Evolutionary conservation across 331 rosid species (phyloP), one percentile per base, ranked within the genome.

Genomic region (Acacia pycnantha): DNA sequence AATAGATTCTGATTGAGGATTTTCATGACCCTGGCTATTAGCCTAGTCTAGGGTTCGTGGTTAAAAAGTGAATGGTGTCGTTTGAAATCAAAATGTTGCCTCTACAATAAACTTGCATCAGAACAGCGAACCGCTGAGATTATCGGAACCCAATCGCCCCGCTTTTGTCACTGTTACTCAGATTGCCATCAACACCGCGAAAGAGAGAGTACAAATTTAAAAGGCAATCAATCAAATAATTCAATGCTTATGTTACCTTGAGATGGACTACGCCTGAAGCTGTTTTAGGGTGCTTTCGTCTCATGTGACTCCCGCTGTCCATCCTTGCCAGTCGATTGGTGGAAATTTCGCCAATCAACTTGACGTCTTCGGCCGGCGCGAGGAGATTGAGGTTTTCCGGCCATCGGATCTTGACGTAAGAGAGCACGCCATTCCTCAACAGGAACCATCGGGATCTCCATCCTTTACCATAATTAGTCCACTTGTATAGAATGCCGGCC

Each of bases 361-460:
- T 85, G 74, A 91, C 84, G 65, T 86, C 97, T 62, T 86, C 83
- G 72, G 80, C 47, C 47, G 91, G 86, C 2, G 88, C 46, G 24
- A 93, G 80, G 22, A 91, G 91, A 37, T 81, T 91, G 22, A 93
- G 92, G 81, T 82, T 86, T 83, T 91, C 93, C 40, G 97, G 92
- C 41, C 89, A 82, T 37, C 93, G 91, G 85, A 89, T 91, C 91
- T 93, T 93, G 13, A 97, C 85, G 81, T 93, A 93, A 22, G 97
- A 93, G 58, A 93, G 89, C 0, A 93, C 87, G 40, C 97, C 97
- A 76, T 88, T 88, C 0, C 89, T 85, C 66, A 91, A 76, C 19
- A 88, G 86, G 67, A 93, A 93, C 97, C 93, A 93, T 43, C 97
- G 89, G 78, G 97, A 93, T 91, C 97, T 89, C 97, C 97, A 93